A percentile compares a stretch with the other conserved stretches of the same genome.
Evolutionary conservation across 805 yeast genomes (phyloP).

Genomic region (Cyberlindnera meyerae): DNA sequence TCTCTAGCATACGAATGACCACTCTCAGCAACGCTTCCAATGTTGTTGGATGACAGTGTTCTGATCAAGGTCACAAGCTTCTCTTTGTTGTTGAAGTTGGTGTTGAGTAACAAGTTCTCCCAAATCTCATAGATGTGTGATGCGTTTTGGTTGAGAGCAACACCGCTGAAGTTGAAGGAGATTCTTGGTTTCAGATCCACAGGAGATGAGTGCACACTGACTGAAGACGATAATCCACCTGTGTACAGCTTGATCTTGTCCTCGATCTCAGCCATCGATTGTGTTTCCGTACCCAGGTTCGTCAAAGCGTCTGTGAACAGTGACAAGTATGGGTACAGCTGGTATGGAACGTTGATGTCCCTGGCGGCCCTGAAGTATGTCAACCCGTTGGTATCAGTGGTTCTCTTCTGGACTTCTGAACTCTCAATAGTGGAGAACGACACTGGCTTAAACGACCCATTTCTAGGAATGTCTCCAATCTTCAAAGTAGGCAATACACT

Average conservation of each 20-base stretch:
- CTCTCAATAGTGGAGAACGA: conserved; percentile 25
- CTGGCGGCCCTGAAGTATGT: conserved; percentile 71
- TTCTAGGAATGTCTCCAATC: conserved; percentile 64
- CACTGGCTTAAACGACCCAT: conserved; percentile 37
- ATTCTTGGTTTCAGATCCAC: conserved; percentile 45
- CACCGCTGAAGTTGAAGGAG: conserved; percentile 57
- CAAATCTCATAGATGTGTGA: conserved; percentile 59
- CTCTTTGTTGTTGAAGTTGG: conserved; percentile 62
- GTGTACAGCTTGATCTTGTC: conserved; percentile 77
- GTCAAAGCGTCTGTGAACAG: conserved; percentile 76
- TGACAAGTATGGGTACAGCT: conserved; percentile 65
- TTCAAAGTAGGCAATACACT: conserved; percentile 76
- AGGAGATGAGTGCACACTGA: conserved; percentile 54
- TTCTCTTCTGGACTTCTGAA: conserved; percentile 37
- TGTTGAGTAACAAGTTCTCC: conserved; percentile 60
- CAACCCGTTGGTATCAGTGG: conserved; percentile 76
- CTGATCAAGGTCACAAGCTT: conserved; percentile 72
- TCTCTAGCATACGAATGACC: conserved; percentile 84
- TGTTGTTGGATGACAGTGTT: conserved; percentile 68
- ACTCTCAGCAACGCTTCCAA: conserved; percentile 74
- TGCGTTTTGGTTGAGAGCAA: conserved; percentile 63
- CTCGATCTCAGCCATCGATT: conserved; percentile 75
- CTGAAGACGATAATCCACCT: conserved; percentile 74
- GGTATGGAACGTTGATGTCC: conserved; percentile 53
- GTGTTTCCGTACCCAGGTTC: conserved; percentile 73